Conservation (phyloP, 2,329 filamentous ascomycete species). For the Elsinoe necatrix region DNA sequence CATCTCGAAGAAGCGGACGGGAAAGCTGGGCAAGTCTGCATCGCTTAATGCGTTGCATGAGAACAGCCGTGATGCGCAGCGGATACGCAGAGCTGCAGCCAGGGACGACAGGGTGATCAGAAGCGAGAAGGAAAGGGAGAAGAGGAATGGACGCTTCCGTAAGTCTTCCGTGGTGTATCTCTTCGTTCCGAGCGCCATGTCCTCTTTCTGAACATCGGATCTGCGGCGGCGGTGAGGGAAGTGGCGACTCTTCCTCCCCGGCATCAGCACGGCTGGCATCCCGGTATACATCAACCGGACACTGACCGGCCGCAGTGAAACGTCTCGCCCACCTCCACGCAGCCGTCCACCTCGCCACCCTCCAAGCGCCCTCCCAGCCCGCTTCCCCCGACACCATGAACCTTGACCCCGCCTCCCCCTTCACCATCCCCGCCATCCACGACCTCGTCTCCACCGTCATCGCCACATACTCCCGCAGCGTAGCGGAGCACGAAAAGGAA, state of each 20-base stretch:
- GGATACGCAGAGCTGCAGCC: slow-evolving; percentile 67
- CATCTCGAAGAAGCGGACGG: slow-evolving; percentile 77
- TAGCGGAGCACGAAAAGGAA: slow-evolving; percentile 55
- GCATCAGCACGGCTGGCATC: too few relatives aligned
- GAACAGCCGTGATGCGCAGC: slow-evolving; percentile 76
- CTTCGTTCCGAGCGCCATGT: too few relatives aligned
- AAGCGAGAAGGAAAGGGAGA: slow-evolving; percentile 59
- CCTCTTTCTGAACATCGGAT: too few relatives aligned
- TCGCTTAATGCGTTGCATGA: slow-evolving; percentile 70
- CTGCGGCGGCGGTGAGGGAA: background rate
- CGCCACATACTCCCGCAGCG: slow-evolving; percentile 62
- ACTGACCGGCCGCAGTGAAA: slow-evolving; percentile 44
- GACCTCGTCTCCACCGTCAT: slow-evolving; percentile 38
- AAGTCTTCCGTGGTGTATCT: slow-evolving; percentile 25
- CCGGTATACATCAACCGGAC: too few relatives aligned
- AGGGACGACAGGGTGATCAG: slow-evolving; percentile 77
- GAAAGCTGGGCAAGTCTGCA: slow-evolving; percentile 44
- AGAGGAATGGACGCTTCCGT: slow-evolving; percentile 68
- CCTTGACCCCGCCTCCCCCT: slow-evolving; percentile 28
- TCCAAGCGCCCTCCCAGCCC: background rate
- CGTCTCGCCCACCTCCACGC: slow-evolving; percentile 62
- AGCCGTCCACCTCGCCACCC: background rate
- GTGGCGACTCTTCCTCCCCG: background rate
- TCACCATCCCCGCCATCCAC: slow-evolving; percentile 52
- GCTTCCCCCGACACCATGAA: slow-evolving; percentile 22